Base-by-base conservation (phyloP, 768 basidiomycete genomes). In the Hemileccinum rubropunctum region DNA sequence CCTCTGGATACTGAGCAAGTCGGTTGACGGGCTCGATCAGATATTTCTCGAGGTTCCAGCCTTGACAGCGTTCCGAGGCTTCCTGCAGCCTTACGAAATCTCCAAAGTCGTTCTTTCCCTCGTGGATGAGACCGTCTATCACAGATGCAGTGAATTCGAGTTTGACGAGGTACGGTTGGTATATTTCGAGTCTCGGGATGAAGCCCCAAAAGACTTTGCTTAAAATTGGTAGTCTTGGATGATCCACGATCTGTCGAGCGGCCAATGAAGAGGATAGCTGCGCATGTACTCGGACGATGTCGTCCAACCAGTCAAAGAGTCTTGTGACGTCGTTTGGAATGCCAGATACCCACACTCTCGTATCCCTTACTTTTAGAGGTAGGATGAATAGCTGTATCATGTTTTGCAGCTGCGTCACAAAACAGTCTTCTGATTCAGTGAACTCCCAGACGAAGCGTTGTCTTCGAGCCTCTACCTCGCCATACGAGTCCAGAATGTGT, bases 231-330 rank as follows among this genome's bases (percentile, higher is more conserved):
- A 86, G 67, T 40, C 78, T 66, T 2, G 77, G 66, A 45, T 70
- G 63, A 52, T 78, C 73, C 37, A 65, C 61, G 14, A 73, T 64
- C 17, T 76, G 70, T 26, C 73, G 61, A 12, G 71, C 58, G 12
- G 74, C 68, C 52, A 90, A 62, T 1, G 76, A 66, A 4, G 74
- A 72, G 8, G 77, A 73, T 21, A 97, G 72, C 50, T 84, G 77
- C 4, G 73, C 70, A 57, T 97, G 94, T 2, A 94, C 72, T 47
- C 84, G 83, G 10, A 86, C 74, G 52, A 98, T 89, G 58, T 91
- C 90, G 56, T 95, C 91, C 43, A 95, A 70, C 85, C 89, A 91
- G 66, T 94, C 91, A 52, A 98, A 83, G 18, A 93, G 73, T 11
- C 82, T 80, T 1, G 83, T 76, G 12, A 92, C 75, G 32, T 83